Base-by-base conservation (phyloP, 495 filamentous ascomycete genomes). In the Trichoderma reesei region DNA sequence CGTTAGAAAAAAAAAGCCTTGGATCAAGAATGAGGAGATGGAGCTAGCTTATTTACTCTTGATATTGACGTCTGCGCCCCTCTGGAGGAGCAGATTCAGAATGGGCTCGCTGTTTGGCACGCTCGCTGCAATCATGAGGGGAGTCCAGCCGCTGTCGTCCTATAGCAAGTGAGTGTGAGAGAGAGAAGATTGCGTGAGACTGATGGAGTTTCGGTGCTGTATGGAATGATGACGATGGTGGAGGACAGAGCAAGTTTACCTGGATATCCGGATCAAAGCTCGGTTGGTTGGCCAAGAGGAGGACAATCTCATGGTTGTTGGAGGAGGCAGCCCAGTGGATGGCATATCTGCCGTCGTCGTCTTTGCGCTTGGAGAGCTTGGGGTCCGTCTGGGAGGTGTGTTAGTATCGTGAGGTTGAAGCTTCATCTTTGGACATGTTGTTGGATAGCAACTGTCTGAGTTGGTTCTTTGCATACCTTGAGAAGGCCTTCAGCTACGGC, bases 251-350 rank as follows among this genome's bases (percentile, higher is more conserved):
- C 20, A 11, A n/a, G 62, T 76, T 18, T 70, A 91, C 90, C 74
- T 91, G 86, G 44, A 88, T 89, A 76, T 98, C 94, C 0, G 89
- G 86, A 73, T 98, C 92, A 68, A 98, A 97, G 66, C 81, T 80
- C 70, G 86, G 88, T 61, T 77, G 77, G 34, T 86, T 77, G 0
- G 86, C 76, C 4, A 99, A 80, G 33, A 92, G 71, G 67, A 88
- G 79, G 31, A 89, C 86, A 62, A 96, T 90, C 42, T 84, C 80
- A n/a, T 84, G 74, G 44, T 85, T 87, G 72, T 93, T 95, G 74
- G 88, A 88, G 51, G 92, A 94, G 14, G 85, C 84, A 1, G 94
- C 94, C 95, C 95, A 99, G 76, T 99, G 95, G 61, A 98, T 86
- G 0, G 95, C 89, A 31, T 96, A 83, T 60, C 94, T 89, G 60